Evolutionary conservation across 108 stramenopile species (phyloP).

Genomic region (Skeletonema marinoi): DNA sequence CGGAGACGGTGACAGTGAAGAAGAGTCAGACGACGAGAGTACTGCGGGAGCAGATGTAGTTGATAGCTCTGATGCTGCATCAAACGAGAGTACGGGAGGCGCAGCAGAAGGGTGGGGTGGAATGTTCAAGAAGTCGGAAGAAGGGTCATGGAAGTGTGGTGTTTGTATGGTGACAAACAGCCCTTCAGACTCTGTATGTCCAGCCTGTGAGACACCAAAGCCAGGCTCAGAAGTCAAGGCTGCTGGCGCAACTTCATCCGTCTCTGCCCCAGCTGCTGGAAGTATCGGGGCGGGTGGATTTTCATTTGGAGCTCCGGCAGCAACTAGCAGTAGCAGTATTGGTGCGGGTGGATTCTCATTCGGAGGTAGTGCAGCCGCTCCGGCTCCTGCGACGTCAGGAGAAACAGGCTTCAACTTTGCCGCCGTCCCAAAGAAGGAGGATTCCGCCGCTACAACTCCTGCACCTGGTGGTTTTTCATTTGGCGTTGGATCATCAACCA

Average conservation of each 20-base stretch:
- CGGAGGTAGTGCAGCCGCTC: conserved; percentile 25
- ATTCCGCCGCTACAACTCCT: background rate
- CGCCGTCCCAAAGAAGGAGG: conserved; percentile 10
- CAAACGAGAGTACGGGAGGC: background rate
- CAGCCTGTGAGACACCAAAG: conserved; percentile 79
- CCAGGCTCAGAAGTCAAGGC: conserved; percentile 57
- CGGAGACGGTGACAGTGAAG: conserved; percentile 73
- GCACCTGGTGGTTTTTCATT: conserved; percentile 51
- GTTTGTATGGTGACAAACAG: conserved; percentile 79
- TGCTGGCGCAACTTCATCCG: conserved; percentile 14
- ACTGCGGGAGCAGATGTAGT: conserved; percentile 7
- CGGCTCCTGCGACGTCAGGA: conserved; percentile 2
- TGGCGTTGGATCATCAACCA: conserved; percentile 26
- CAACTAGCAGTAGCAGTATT: conserved; percentile 23
- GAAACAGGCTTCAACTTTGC: conserved; percentile 17
- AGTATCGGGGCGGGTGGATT: conserved; percentile 61
- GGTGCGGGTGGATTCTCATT: conserved; percentile 62
- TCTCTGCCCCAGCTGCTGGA: conserved; percentile 27
- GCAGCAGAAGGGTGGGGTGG: conserved; percentile 51
- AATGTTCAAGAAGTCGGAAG: conserved; percentile 54
- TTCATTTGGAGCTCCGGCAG: conserved; percentile 42
- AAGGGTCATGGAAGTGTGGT: conserved; percentile 87
- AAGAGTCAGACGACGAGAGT: conserved; percentile 30
- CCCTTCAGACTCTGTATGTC: conserved; percentile 52
- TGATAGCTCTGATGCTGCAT: background rate